phyloP scores from a whole-genome alignment of 2,329 filamentous ascomycete genomes.

The Ophiosphaerella herpotricha region DNA sequence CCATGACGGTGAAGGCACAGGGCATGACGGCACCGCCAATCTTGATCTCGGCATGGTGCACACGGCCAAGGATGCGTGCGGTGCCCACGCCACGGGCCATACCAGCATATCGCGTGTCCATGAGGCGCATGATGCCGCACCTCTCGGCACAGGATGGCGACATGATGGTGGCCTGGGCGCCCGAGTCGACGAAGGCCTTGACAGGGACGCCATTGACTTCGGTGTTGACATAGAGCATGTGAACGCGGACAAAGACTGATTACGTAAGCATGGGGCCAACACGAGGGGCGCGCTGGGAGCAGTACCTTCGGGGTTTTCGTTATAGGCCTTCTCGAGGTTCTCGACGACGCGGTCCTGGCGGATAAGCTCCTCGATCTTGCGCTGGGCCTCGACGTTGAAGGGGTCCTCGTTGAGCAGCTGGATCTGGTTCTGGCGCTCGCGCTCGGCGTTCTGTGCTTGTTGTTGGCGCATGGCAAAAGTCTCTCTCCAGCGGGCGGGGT shows the following conservation, averaged over 20 bases:
- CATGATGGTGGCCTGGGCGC: constrained; percentile 98
- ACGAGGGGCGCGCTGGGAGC: constrained; percentile 12
- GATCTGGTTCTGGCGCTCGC: constrained; percentile 81
- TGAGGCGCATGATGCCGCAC: constrained; percentile 94
- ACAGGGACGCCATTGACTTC: constrained; percentile 91
- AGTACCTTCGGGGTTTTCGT: constrained; percentile 94
- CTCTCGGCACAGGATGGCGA: constrained; percentile 87
- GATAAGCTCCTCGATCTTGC: constrained; percentile 95
- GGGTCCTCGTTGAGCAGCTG: constrained; percentile 88
- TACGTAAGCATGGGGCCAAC: constrained; percentile 16
- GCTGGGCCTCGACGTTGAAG: constrained; percentile 90
- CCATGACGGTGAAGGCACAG: constrained; percentile 99
- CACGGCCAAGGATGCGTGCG: constrained; percentile 89
- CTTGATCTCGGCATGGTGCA: constrained; percentile 93
- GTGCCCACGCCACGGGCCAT: constrained; percentile 94
- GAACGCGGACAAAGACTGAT: constrained; percentile 87
- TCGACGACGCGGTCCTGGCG: constrained; percentile 92
- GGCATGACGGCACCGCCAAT: constrained; percentile 86
- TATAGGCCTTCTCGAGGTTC: constrained; percentile 94
- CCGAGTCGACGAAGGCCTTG: constrained; percentile 96
- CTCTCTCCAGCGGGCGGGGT: constrained; percentile 75
- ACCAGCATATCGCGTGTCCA: constrained; percentile 89
- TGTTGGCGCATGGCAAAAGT: constrained; percentile 70
- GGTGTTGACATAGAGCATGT: constrained; percentile 95
- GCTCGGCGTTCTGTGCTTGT: constrained; percentile 72